Evolutionary conservation across 352 stramenopile species (phyloP).

Genomic region (Pythium pyrilobum): DNA sequence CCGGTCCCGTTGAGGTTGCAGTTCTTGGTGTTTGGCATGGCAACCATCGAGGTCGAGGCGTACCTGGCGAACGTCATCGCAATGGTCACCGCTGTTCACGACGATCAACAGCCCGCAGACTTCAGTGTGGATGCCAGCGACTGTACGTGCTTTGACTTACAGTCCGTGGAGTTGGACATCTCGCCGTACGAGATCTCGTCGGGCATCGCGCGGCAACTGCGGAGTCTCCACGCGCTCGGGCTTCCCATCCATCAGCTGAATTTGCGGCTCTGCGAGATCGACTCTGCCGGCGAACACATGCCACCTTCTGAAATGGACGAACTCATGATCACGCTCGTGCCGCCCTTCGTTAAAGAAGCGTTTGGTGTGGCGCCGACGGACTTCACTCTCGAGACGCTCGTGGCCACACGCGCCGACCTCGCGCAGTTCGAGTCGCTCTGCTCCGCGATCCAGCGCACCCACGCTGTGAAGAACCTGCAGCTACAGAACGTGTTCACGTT

Average conservation of each 20-base stretch:
- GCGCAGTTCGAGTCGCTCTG: constrained; percentile 4
- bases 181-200: constrained; percentile 8
- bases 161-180: constrained; percentile 4
- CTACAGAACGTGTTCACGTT: constrained; percentile 11
- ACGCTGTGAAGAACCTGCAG: constrained; percentile 9
- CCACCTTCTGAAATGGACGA: background rate
- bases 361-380: background rate
- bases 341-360: background rate
- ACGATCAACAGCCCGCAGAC: background rate
- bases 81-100: constrained; percentile 1
- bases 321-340: background rate
- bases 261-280: constrained; percentile 3
- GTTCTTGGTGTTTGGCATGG: constrained; percentile 15
- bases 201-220: constrained; percentile 1
- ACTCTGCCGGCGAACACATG: background rate
- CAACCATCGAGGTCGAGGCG: background rate
- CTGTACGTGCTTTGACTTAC: background rate
- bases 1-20: constrained; percentile 7
- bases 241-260: constrained; percentile 1
- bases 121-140: background rate
- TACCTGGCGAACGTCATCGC: constrained; percentile 7
- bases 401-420: constrained; percentile 2
- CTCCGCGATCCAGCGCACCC: background rate
- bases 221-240: constrained; percentile 2
- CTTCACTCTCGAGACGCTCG: constrained; percentile 1